Percentiles rank a stretch among this genome's conserved stretches.
Evolutionary conservation across 495 filamentous ascomycete species (phyloP).

Genomic region (Tetracladium marchalianum): DNA sequence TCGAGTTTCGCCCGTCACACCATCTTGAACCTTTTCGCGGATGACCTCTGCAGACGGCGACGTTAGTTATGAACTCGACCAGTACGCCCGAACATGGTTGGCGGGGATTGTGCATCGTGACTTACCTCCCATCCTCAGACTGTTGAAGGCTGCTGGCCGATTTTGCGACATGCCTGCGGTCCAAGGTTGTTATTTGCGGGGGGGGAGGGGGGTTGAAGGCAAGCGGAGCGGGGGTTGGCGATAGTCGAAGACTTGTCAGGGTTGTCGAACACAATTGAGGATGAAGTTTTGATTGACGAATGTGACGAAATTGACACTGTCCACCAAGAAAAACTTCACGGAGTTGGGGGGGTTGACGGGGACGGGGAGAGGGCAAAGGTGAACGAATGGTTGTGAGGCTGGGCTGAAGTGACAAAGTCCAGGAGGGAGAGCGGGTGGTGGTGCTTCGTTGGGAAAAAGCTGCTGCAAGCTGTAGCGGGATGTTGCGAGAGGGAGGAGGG

Average conservation of each 20-base stretch:
- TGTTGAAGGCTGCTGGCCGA: slow-evolving; percentile 64
- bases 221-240: neutral
- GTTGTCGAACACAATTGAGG: neutral
- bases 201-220: no score
- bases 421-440: neutral
- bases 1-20: slow-evolving; percentile 86
- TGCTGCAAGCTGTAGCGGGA: slow-evolving; percentile 2
- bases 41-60: slow-evolving; percentile 67
- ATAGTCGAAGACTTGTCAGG: no score
- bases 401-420: slow-evolving; percentile 1
- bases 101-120: slow-evolving; percentile 4
- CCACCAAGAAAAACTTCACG: no score
- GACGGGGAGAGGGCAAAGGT: no score
- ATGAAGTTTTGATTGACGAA: slow-evolving; percentile 10
- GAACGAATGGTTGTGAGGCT: no score
- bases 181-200: slow-evolving; percentile 17
- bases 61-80: slow-evolving; percentile 10
- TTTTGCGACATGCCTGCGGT: slow-evolving; percentile 54
- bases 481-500: no score
- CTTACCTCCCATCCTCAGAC: slow-evolving; percentile 78
- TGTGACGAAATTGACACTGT: no score
- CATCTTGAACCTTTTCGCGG: slow-evolving; percentile 98
- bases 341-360: no score
- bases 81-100: neutral
- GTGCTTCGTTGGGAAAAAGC: slow-evolving; percentile 19